phyloP scores from a whole-genome alignment of 1,284 basidiomycete genomes.

The Naganishia sp. region DNA sequence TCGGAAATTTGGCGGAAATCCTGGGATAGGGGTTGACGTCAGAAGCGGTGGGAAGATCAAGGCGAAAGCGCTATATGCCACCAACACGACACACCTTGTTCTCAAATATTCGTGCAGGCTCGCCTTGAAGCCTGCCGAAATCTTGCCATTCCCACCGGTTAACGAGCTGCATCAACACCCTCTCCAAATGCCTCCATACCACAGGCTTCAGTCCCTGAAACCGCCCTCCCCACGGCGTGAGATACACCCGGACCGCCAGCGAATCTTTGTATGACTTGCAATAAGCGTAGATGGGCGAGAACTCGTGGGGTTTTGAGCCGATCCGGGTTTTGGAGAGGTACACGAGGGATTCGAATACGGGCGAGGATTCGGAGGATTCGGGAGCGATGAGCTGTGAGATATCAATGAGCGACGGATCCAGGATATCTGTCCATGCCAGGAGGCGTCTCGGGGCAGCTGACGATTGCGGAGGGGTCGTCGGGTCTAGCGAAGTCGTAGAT shows the following conservation, averaged over 20 bases:
- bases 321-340: neutral
- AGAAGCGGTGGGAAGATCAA: neutral
- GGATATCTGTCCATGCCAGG: constrained; percentile 4
- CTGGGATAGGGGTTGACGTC: neutral
- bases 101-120: neutral
- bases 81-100: constrained; percentile 1
- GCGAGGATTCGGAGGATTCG: too few species aligned
- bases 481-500: neutral
- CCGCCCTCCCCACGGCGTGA: constrained; percentile 13
- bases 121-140: neutral
- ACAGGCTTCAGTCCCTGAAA: constrained; percentile 4
- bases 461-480: neutral
- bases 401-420: neutral
- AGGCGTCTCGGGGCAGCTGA: neutral
- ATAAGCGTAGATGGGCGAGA: neutral
- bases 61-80: neutral
- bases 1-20: constrained; percentile 15
- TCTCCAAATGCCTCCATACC: neutral
- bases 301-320: neutral
- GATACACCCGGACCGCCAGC: constrained; percentile 8
- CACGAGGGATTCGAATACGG: neutral
- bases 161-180: neutral
- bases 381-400: neutral
- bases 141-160: constrained; percentile 9
- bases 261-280: neutral